A percentile compares a stretch with the other conserved stretches of the same genome.
These are phyloP conservation scores for Verticillium nonalfalfae DNA, from an alignment of 2,329 filamentous ascomycete species.

Conservation along the genomic window DNA sequence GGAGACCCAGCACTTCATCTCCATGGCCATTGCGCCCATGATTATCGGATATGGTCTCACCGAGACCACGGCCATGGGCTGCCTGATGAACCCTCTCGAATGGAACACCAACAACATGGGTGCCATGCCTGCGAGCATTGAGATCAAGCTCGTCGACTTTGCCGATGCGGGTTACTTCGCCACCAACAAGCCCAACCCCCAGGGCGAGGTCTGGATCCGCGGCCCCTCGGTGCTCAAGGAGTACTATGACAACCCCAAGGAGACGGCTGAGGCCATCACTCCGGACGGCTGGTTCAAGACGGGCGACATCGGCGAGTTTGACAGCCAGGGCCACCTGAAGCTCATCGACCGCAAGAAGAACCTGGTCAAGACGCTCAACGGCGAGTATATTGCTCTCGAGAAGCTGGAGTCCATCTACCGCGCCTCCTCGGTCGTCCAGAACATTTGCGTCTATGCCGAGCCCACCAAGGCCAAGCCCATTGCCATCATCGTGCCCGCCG, in stretches of 20 bases:
- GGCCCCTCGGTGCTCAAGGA: slow-evolving; percentile 63
- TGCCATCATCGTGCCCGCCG: slow-evolving; percentile 50
- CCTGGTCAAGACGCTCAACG: slow-evolving; percentile 74
- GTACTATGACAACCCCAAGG: slow-evolving; percentile 73
- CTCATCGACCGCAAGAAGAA: slow-evolving; percentile 88
- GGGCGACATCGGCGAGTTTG: slow-evolving; percentile 77
- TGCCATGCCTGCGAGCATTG: slow-evolving; percentile 65
- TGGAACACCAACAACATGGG: slow-evolving; percentile 71
- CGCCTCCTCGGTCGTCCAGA: slow-evolving; percentile 41
- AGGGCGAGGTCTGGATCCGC: slow-evolving; percentile 86
- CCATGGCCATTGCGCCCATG: slow-evolving; percentile 83
- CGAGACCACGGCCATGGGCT: slow-evolving; percentile 74
- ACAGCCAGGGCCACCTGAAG: slow-evolving; percentile 62
- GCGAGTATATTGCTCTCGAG: slow-evolving; percentile 79
- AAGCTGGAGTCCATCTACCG: slow-evolving; percentile 55
- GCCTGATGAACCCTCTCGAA: slow-evolving; percentile 67
- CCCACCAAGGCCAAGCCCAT: slow-evolving; percentile 43
- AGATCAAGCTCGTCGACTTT: slow-evolving; percentile 83
- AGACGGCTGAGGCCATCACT: slow-evolving; percentile 64
- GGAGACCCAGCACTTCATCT: slow-evolving; percentile 83
- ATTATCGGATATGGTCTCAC: slow-evolving; percentile 84
- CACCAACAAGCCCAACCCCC: slow-evolving; percentile 68
- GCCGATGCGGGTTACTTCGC: slow-evolving; percentile 73
- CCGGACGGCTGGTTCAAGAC: slow-evolving; percentile 83
- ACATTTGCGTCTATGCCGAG: slow-evolving; percentile 52